Percentiles rank a stretch among this genome's conserved stretches.
Evolutionary conservation across 352 stramenopile genomes (phyloP).

Genomic region (Hyaloperonospora brassicae): DNA sequence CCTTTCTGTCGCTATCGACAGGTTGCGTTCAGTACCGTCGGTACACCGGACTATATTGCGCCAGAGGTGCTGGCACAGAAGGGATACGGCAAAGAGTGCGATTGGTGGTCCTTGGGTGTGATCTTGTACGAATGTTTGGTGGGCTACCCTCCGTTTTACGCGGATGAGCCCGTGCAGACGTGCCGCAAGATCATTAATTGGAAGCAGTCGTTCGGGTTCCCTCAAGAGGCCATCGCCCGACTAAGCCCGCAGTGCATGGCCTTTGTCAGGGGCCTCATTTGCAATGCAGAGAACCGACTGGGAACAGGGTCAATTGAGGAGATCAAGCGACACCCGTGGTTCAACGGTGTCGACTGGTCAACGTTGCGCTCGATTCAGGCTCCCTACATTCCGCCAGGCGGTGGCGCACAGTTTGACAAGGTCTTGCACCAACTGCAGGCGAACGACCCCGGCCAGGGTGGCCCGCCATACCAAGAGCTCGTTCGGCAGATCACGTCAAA

Average conservation of each 20-base stretch:
- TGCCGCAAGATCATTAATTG: slow-evolving; percentile 93
- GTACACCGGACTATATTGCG: slow-evolving; percentile 98
- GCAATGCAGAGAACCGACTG: slow-evolving; percentile 90
- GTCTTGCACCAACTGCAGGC: slow-evolving; percentile 88
- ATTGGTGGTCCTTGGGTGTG: slow-evolving; percentile 99
- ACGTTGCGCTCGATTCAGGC: slow-evolving; percentile 75
- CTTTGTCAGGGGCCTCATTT: slow-evolving; percentile 91
- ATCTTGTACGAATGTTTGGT: slow-evolving; percentile 99
- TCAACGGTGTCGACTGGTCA: slow-evolving; percentile 90
- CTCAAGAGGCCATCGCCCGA: slow-evolving; percentile 41
- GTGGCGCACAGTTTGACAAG: slow-evolving; percentile 86
- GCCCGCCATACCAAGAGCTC: slow-evolving; percentile 77
- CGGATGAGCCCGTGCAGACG: slow-evolving; percentile 94
- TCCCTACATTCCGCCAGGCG: slow-evolving; percentile 81
- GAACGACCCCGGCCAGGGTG: slow-evolving; percentile 43
- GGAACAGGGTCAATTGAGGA: slow-evolving; percentile 90
- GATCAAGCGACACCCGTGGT: slow-evolving; percentile 97
- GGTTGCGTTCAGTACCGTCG: slow-evolving; percentile 96
- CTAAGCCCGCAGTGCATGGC: slow-evolving; percentile 86
- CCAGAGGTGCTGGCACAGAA: slow-evolving; percentile 95
- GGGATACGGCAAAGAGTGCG: slow-evolving; percentile 82
- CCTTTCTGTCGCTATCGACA: slow-evolving; percentile 54
- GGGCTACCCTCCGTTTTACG: slow-evolving; percentile 99
- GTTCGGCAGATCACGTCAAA: slow-evolving; percentile 92
- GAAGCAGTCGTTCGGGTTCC: slow-evolving; percentile 80